Evolutionary conservation across 1,284 basidiomycete genomes (phyloP).

Genomic region (Trichosporon sp.): DNA sequence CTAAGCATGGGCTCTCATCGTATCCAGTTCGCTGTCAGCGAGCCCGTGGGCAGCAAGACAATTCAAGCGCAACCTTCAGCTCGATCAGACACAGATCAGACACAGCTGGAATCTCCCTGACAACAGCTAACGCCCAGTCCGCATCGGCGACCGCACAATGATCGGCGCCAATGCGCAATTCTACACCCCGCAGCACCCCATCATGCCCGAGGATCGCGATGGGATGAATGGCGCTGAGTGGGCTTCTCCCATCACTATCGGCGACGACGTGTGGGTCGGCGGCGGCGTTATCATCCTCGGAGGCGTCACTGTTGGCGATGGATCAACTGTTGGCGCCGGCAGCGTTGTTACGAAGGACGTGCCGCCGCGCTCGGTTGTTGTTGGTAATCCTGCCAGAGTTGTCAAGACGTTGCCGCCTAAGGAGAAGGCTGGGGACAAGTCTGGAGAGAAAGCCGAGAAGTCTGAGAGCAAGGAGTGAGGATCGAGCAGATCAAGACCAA

Average conservation of each 20-base stretch:
- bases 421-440: no score
- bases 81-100: no score
- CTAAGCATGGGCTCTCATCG: no score
- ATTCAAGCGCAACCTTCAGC: no score
- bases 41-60: no score
- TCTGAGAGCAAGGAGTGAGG: no score
- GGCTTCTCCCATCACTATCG: slow-evolving; percentile 46
- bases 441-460: no score
- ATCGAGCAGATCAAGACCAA: no score
- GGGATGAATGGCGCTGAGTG: slow-evolving; percentile 42
- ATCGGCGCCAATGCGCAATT: slow-evolving; percentile 47
- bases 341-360: slow-evolving; percentile 51
- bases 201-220: slow-evolving; percentile 45
- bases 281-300: slow-evolving; percentile 49
- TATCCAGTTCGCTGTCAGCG: no score
- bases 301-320: slow-evolving; percentile 51
- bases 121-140: slow-evolving; percentile 26
- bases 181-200: slow-evolving; percentile 48
- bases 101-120: no score
- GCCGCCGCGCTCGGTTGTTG: slow-evolving; percentile 47
- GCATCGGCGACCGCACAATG: slow-evolving; percentile 44
- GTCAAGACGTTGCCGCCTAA: slow-evolving; percentile 44
- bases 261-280: slow-evolving; percentile 50
- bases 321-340: slow-evolving; percentile 51
- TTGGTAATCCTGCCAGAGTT: slow-evolving; percentile 51